These are phyloP conservation scores for Phytophthora cajani DNA, from an alignment of 352 stramenopile species.

Conservation along the genomic window DNA sequence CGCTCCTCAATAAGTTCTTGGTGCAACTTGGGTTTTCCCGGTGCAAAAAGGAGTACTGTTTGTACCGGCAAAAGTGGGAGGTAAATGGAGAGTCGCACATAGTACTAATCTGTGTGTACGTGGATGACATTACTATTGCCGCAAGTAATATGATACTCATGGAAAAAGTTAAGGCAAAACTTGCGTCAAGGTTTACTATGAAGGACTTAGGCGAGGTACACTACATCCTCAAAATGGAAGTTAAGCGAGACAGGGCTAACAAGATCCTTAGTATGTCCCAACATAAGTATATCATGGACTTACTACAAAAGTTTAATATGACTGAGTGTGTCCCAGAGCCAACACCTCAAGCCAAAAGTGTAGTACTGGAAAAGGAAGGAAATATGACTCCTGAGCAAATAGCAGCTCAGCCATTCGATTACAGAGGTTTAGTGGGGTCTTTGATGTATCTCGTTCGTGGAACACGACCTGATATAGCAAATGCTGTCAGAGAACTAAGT, in stretches of 20 bases:
- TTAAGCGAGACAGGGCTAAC: constrained; percentile 4
- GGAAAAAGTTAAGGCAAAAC: constrained; percentile 12
- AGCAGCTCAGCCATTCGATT: constrained; percentile 15
- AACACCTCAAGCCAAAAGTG: no score
- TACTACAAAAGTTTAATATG: constrained; percentile 14
- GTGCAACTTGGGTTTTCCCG: constrained; percentile 10
- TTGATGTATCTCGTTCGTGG: not conserved
- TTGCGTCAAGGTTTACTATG: constrained; percentile 8
- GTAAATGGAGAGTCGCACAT: not conserved
- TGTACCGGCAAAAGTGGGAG: constrained; percentile 5
- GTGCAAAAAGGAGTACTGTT: constrained; percentile 11
- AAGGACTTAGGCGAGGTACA: constrained; percentile 4
- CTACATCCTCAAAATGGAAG: constrained; percentile 5
- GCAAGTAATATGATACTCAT: constrained; percentile 6
- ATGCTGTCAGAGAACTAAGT: no score
- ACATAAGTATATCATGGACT: constrained; percentile 16
- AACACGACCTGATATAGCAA: no score
- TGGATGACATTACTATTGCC: not conserved
- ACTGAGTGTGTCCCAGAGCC: not conserved
- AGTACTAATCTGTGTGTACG: not conserved
- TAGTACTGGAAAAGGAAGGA: not conserved
- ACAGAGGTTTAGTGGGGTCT: constrained; percentile 11
- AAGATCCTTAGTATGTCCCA: constrained; percentile 11
- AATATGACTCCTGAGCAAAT: constrained; percentile 8
- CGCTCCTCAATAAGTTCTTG: constrained; percentile 5